Base-by-base conservation (phyloP, 169 alveolate species). In the Theileria luwenshuni region DNA sequence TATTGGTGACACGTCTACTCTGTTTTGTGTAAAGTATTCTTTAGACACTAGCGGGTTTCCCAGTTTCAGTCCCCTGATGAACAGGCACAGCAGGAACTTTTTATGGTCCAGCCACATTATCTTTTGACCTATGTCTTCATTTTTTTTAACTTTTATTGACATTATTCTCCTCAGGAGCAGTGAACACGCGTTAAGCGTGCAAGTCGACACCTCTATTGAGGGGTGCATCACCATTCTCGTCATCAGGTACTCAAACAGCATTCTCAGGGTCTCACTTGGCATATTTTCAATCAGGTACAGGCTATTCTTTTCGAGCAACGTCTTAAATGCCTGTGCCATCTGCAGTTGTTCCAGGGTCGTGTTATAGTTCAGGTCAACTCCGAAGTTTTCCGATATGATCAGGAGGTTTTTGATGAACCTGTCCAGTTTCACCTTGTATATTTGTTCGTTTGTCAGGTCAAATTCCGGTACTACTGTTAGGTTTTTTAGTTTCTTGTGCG, bases 151-250 rank as follows among this genome's bases (percentile, higher is more conserved):
- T 28, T 74, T 74, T 0, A 60, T 61, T 19, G 84, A 12, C 28
- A 47, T 13, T 41, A 81, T 32, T 13, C 89, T 61, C 6, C 85
- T 1, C 8, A 81, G 33, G 60, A 73, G 21, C 43, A 67, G 74
- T 23, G 71, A 69, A 38, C 68, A 35, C 42, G 76, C 74, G 30
- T 49, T 67, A 21, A 81, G 60, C 12, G 76, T 75, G 41, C 76
- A 51, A 2, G 74, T 74, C 25, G 89, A 65, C 19, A 81, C 69
- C 38, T 81, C 81, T 48, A 81, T 48, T 58, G 89, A 81, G 21
- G 89, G 89, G 35, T 81, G 89, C 83, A 72, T 81, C 41, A 81
- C 51, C 67, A 81, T 23, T 25, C 77, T 23, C 2, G 60, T 48
- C 25, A 74, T 47, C 45, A 72, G 13, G 48, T 74, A 68, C 17